These are phyloP conservation scores for Diplodia intermedia DNA, from an alignment of 2,329 filamentous ascomycete species.

Conservation along the genomic window DNA sequence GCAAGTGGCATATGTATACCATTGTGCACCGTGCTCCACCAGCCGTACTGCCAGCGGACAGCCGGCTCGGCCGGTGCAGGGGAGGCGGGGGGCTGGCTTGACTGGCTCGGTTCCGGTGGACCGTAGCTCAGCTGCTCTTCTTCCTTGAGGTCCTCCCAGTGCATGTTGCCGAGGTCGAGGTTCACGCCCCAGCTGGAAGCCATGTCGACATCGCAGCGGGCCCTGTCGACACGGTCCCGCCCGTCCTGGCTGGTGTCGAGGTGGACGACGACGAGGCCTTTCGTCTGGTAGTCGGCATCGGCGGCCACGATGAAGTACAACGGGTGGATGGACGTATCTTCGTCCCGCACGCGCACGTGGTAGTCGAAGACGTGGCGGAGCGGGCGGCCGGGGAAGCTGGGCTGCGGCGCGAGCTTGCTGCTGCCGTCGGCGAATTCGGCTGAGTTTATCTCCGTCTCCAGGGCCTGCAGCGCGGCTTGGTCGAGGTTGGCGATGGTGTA, in stretches of 20 bases:
- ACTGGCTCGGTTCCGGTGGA: too few relatives aligned
- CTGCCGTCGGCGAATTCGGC: neutral
- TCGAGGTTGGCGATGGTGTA: slow-evolving; percentile 5
- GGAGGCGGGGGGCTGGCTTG: neutral
- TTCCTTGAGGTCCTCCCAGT: slow-evolving; percentile 15
- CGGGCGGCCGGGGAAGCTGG: neutral
- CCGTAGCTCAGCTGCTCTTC: neutral
- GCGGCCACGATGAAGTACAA: slow-evolving; percentile 7
- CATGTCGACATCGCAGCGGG: neutral
- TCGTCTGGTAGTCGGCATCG: neutral
- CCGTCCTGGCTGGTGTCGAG: neutral
- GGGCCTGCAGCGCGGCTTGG: neutral
- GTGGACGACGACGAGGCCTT: slow-evolving; percentile 1
- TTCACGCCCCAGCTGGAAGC: slow-evolving; percentile 8
- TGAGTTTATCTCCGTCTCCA: neutral
- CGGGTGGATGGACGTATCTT: slow-evolving; percentile 8
- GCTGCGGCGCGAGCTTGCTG: slow-evolving; percentile 1
- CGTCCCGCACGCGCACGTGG: slow-evolving; percentile 7
- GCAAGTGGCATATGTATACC: neutral
- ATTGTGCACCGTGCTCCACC: neutral
- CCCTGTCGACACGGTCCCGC: neutral
- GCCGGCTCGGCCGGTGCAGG: neutral
- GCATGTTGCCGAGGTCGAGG: slow-evolving; percentile 1
- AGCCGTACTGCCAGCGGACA: neutral
- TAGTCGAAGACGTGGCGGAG: slow-evolving; percentile 2